Evolutionary conservation across 345 rosid genomes (phyloP).

Genomic region (Laguncularia racemosa): DNA sequence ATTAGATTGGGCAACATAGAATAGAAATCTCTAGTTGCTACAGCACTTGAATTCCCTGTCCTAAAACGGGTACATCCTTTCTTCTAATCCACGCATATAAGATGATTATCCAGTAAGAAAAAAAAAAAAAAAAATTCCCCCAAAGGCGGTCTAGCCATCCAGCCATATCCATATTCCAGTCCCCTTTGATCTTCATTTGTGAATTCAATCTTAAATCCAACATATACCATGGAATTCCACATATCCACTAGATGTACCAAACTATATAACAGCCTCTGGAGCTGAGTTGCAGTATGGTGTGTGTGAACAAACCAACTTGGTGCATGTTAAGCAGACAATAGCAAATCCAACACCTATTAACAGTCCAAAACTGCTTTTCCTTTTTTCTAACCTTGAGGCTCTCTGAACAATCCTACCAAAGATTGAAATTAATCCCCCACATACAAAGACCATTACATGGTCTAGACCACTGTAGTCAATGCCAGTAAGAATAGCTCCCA

Average conservation of each 20-base stretch:
- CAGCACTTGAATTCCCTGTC: not conserved
- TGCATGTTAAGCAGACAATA: conserved; percentile 66
- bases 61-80: not conserved
- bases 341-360: conserved; percentile 67
- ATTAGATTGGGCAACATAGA: no score
- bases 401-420: conserved; percentile 53
- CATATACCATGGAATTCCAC: not conserved
- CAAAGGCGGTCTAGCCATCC: not conserved
- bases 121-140: no score
- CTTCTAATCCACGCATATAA: not conserved
- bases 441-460: conserved; percentile 86
- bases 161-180: not conserved
- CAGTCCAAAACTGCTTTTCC: conserved; percentile 56
- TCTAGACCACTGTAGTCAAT: conserved; percentile 94
- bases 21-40: no score
- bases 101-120: not conserved
- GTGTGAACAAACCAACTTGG: conserved; percentile 88
- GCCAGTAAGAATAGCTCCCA: conserved; percentile 82
- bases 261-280: conserved; percentile 86
- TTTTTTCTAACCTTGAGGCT: conserved; percentile 51
- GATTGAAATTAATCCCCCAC: conserved; percentile 79
- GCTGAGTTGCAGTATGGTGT: conserved; percentile 97
- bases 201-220: not conserved
- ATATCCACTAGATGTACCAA: not conserved
- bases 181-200: not conserved